phyloP scores from a whole-genome alignment of 371 early-diverging fungal species.

The Cokeromyces recurvatus region DNA sequence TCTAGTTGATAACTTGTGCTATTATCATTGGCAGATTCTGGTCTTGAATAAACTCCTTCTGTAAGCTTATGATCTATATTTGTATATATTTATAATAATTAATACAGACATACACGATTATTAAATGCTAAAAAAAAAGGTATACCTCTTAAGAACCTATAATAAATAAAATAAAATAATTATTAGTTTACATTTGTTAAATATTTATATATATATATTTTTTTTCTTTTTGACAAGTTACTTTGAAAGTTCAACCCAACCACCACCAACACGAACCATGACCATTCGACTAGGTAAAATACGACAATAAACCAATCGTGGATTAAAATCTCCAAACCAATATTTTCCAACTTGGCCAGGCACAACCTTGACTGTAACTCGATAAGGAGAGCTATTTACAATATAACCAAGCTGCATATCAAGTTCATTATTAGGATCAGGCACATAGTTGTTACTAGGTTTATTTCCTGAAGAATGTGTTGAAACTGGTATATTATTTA shows the following conservation, averaged over 20 bases:
- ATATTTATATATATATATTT: too few species aligned
- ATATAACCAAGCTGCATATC: conserved; percentile 41
- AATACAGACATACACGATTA: too few species aligned
- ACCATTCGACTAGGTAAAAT: conserved; percentile 63
- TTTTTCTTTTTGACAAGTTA: too few species aligned
- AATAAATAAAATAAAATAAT: neutral
- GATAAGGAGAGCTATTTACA: conserved; percentile 43
- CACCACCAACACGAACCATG: conserved; percentile 81
- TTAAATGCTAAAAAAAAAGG: neutral
- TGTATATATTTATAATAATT: too few species aligned
- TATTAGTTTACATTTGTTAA: neutral
- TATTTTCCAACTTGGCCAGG: conserved; percentile 56
- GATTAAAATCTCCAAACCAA: conserved; percentile 65
- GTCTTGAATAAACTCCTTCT: conserved; percentile 15
- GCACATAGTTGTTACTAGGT: conserved; percentile 5
- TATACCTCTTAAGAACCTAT: conserved; percentile 17
- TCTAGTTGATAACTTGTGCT: neutral
- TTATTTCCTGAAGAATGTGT: neutral
- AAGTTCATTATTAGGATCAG: conserved; percentile 27
- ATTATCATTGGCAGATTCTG: conserved; percentile 2
- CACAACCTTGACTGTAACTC: conserved; percentile 28
- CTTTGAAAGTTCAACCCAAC: conserved; percentile 71
- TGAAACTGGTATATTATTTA: too few species aligned
- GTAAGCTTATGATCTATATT: conserved; percentile 23
- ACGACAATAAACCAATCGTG: conserved; percentile 44